These are phyloP conservation scores for Stephanodiscus triporus DNA, from an alignment of 108 stramenopile species.

Conservation along the genomic window DNA sequence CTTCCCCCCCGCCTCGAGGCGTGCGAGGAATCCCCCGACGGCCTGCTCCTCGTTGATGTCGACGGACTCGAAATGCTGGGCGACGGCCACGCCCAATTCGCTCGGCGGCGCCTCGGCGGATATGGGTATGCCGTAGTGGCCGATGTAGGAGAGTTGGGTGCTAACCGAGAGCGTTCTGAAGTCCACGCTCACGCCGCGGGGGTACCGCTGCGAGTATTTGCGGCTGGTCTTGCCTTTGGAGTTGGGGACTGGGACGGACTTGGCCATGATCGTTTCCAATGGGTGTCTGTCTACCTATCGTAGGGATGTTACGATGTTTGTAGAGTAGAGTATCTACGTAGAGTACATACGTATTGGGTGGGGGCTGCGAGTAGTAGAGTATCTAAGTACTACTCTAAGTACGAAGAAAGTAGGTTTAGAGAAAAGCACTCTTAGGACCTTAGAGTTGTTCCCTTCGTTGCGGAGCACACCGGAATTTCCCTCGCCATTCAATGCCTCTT, in stretches of 20 bases:
- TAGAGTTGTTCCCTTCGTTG: too few relatives aligned
- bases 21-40: constrained; percentile 83
- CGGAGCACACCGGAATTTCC: too few relatives aligned
- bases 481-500: too few relatives aligned
- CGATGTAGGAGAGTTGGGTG: constrained; percentile 86
- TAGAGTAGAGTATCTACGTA: too few relatives aligned
- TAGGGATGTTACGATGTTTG: too few relatives aligned
- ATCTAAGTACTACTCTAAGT: too few relatives aligned
- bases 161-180: constrained; percentile 78
- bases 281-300: too few relatives aligned
- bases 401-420: too few relatives aligned
- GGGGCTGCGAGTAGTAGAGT: too few relatives aligned
- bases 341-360: too few relatives aligned
- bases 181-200: constrained; percentile 85
- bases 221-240: constrained; percentile 17
- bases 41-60: constrained; percentile 88
- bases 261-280: constrained; percentile 8
- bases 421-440: too few relatives aligned
- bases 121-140: constrained; percentile 85
- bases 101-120: constrained; percentile 80
- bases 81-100: constrained; percentile 86
- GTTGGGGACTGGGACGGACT: neutral
- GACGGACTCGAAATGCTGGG: constrained; percentile 86
- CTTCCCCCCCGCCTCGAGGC: constrained; percentile 52
- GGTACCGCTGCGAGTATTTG: constrained; percentile 61